Percentiles rank a stretch among this genome's conserved stretches.
Evolutionary conservation across 208 protist genomes (phyloP).

Genomic region (Acanthamoeba castellanii): DNA sequence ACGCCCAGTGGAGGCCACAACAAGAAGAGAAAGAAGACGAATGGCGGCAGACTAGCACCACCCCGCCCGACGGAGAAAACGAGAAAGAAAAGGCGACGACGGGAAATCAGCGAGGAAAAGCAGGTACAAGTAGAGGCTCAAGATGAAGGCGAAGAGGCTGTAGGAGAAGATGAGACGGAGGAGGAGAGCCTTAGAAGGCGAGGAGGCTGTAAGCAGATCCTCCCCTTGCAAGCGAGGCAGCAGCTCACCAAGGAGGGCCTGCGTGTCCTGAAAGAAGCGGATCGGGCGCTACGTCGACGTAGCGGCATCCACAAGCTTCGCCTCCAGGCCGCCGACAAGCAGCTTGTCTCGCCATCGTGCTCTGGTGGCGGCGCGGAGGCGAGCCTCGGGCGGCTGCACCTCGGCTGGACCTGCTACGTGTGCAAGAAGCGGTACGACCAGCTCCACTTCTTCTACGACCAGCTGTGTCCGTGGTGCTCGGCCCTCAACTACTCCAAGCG

Average conservation of each 20-base stretch:
- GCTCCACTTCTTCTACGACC: slow-evolving; percentile 94
- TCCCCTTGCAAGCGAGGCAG: not conserved
- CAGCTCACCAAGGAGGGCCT: not conserved
- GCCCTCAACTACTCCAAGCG: slow-evolving; percentile 97
- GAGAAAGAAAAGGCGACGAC: not conserved
- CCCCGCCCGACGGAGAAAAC: not conserved
- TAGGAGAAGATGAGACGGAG: not conserved
- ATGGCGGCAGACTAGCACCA: not conserved
- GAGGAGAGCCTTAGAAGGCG: not conserved
- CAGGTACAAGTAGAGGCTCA: not conserved
- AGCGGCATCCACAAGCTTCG: not conserved
- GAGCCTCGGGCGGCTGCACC: slow-evolving; percentile 1
- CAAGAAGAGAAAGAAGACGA: not conserved
- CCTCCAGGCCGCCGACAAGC: slow-evolving; percentile 12
- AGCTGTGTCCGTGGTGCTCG: slow-evolving; percentile 95
- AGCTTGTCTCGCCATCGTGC: not conserved
- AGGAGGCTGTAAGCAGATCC: not conserved
- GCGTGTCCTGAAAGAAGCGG: not conserved
- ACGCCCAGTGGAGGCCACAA: not conserved
- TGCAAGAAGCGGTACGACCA: slow-evolving; percentile 46
- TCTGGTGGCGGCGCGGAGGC: not conserved
- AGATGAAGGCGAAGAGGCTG: not conserved
- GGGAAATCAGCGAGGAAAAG: not conserved
- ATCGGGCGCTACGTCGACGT: not conserved
- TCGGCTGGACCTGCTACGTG: slow-evolving; percentile 32